Percentiles rank a stretch among this genome's conserved stretches.
phyloP scores from a whole-genome alignment of 148 eudicot species.

The Silene latifolia region DNA sequence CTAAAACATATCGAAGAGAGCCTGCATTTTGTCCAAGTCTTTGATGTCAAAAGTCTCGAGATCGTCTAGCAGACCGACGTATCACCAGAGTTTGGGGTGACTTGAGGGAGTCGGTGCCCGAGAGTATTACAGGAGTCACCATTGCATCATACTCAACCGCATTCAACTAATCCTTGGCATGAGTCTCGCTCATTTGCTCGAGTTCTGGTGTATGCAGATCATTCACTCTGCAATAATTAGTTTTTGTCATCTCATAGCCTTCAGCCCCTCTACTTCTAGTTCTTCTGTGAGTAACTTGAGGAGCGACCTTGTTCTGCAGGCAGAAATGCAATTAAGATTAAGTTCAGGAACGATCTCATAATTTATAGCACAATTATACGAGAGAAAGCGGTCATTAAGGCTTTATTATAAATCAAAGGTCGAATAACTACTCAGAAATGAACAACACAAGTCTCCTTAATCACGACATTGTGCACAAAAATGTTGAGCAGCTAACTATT shows the following conservation, averaged over 20 bases:
- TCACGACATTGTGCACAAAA: not conserved
- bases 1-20: too few relatives aligned
- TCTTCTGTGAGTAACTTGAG: constrained; percentile 38
- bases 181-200: constrained; percentile 24
- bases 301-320: constrained; percentile 39
- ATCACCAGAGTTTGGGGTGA: constrained; percentile 50
- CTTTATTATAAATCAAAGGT: too few relatives aligned
- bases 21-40: too few relatives aligned
- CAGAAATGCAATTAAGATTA: constrained; percentile 3
- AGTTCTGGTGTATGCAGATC: constrained; percentile 28
- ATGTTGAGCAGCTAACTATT: not conserved
- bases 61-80: constrained; percentile 74
- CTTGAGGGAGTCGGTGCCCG: constrained; percentile 44
- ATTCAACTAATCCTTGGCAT: constrained; percentile 17
- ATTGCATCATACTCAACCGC: constrained; percentile 32
- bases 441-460: not conserved
- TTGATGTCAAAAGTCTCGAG: constrained; percentile 79
- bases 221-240: constrained; percentile 34
- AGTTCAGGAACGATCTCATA: not conserved
- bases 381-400: not conserved
- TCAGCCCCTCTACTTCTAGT: constrained; percentile 35
- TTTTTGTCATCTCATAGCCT: constrained; percentile 27
- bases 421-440: not conserved
- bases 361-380: not conserved
- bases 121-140: constrained; percentile 37